Evolutionary conservation across 2,329 filamentous ascomycete species (phyloP), one percentile per base, ranked within the genome.

Genomic region (Fusarium paranaense): DNA sequence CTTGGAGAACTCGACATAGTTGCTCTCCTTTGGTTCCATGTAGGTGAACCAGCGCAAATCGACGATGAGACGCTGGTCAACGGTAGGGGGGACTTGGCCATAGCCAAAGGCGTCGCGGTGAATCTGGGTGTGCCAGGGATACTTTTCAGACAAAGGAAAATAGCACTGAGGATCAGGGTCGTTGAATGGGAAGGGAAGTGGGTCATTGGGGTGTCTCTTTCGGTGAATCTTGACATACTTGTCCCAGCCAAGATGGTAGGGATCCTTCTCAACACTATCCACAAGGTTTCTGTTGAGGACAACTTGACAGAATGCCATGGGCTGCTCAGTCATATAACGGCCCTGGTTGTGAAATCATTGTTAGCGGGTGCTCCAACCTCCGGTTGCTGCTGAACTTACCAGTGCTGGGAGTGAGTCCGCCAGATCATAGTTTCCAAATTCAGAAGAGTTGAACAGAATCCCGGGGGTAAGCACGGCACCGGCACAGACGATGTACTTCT

Each of bases 31-130:
- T 18, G 64, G 64, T 14, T 67, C 45, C 50, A 65, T 57, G 5
- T 65, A 67, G 25, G 47, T 52, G 64, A 67, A 67, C 64, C 64
- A 67, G 27, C 64, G 64, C 8, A 65, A 47, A 33, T 67, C 64
- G 0, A 67, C 64, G 0, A 65, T 38, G 0, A 67, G 64, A 0
- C 64, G 64, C 45, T 67, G 64, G 4, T 67, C 64, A 1, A 67
- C 42, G 25, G 64, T 65, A 0, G 64, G 45, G 0, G 61, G 64
- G 0, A 67, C 64, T 1, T 67, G 61, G 2, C 61, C 64, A 8
- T 67, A 67, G 0, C 61, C 64, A 9, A 67, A 67, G 5, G 64
- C 61, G 32, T 67, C 64, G 0, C 64, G 64, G 3, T 57, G 64
- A 5, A 67, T 65, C 38, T 67, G 61, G 4, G 64, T 65, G 4